Evolutionary conservation across 805 yeast species (phyloP), one percentile per base, ranked within the genome.

Genomic region (Ogataea methylovora): DNA sequence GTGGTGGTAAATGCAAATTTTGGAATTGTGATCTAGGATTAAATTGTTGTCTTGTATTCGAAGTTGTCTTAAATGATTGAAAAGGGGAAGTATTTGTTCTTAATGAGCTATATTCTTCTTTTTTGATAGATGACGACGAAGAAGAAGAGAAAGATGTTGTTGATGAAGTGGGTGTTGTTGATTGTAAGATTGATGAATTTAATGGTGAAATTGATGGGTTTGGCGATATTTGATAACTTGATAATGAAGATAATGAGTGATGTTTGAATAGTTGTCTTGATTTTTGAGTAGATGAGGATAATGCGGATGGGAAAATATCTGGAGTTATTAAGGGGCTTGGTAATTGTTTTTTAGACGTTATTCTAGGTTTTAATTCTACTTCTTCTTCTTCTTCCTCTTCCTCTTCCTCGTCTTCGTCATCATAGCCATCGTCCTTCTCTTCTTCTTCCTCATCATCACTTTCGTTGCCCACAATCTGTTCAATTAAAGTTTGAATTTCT

Each of bases 251-350:
- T 5, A 19, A 16, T 19, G 32, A 22, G 9, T 22, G 32, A 21
- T 29, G 32, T 13, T 19, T 29, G n/a, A 15, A 23, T 23, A 8
- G 33, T 16, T 30, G 32, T 6, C 36, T 23, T 8, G 27, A 32
- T 21, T 29, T 29, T 16, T 22, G 33, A 3, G 24, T 19, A 21
- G 22, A 8, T 22, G 19, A n/a, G 9, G 8, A 23, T 18, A n/a
- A 9, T 16, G 29, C 16, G 13, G 21, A 16, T 32, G 34, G 14
- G 32, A 25, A 24, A 11, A 34, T 29, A n/a, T 41, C 42, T 1
- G 51, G 47, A 2, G 51, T 41, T 9, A 41, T 34, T 27, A 39
- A n/a, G 1, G 51, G 52, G 21, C 45, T 44, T 8, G 52, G 43
- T 5, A 48, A 39, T 28, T 45, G 46, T 9, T 30, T 34, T 16